Percentiles rank a stretch among this genome's conserved stretches.
Evolutionary conservation across 2,329 filamentous ascomycete species (phyloP).

Genomic region (Tympanopsis confertula): DNA sequence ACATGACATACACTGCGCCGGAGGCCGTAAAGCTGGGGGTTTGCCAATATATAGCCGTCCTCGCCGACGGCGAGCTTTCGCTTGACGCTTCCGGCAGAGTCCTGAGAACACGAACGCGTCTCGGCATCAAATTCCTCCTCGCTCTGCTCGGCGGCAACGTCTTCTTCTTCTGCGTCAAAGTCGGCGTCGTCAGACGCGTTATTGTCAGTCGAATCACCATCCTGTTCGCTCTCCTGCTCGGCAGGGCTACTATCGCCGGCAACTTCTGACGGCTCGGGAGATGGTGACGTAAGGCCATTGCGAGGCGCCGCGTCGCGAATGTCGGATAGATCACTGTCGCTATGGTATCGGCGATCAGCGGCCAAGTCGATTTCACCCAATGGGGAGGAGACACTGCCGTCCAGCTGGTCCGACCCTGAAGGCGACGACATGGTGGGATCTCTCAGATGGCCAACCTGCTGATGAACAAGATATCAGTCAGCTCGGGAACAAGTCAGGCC

Average conservation of each 20-base stretch:
- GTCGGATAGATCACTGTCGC: slow-evolving; percentile 70
- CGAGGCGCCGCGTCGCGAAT: slow-evolving; percentile 44
- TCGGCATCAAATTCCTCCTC: slow-evolving; percentile 28
- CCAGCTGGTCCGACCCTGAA: slow-evolving; percentile 51
- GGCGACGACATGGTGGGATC: slow-evolving; percentile 50
- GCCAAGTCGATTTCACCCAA: background rate
- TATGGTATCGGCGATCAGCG: slow-evolving; percentile 37
- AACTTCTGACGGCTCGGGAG: slow-evolving; percentile 4
- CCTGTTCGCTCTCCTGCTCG: slow-evolving; percentile 26
- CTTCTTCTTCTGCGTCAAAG: slow-evolving; percentile 62
- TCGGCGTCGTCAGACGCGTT: slow-evolving; percentile 59
- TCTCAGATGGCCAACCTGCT: slow-evolving; percentile 52
- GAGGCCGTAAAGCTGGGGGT: slow-evolving; percentile 89
- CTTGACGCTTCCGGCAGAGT: slow-evolving; percentile 60
- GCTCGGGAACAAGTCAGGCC: slow-evolving; percentile 2
- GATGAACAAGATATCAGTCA: slow-evolving; percentile 34
- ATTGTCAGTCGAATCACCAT: slow-evolving; percentile 34
- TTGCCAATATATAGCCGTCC: slow-evolving; percentile 75
- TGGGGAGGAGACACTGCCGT: slow-evolving; percentile 36
- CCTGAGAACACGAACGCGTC: slow-evolving; percentile 57
- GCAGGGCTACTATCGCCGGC: slow-evolving; percentile 4
- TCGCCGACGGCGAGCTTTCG: slow-evolving; percentile 60
- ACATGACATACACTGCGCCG: slow-evolving; percentile 68
- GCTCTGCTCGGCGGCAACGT: slow-evolving; percentile 33
- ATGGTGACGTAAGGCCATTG: slow-evolving; percentile 26